Evolutionary conservation across 495 filamentous ascomycete species (phyloP), one percentile per base, ranked within the genome.

Genomic region (Barbatosphaeria neglecta): DNA sequence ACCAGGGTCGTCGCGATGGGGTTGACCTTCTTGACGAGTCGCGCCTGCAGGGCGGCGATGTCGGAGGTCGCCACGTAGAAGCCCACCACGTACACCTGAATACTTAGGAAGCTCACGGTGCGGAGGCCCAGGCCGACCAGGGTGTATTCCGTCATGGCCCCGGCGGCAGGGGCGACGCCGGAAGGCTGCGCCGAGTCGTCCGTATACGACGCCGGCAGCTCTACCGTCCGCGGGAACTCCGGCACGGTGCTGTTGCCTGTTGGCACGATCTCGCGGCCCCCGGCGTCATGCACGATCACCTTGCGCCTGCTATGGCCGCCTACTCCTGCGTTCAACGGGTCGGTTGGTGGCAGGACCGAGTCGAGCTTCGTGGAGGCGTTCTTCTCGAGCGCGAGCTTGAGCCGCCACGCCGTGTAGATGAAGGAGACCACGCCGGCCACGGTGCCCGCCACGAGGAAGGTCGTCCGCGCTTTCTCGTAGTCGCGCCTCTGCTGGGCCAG

Each of bases 71-170:
- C 84, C 22, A 95, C 72, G 64, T 98, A 98, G 50, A 92, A 68
- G 6, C 92, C 92, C 0, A 94, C 84, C 15, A 95, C 84, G 68
- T 98, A 98, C 46, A 98, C 92, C 60, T 94, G 81, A 22, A 98
- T 85, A n/a, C 77, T 66, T 37, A 98, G 61, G 58, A 96, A 94
- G 31, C 82, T 88, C 17, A 98, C 92, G 7, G 83, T 90, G 44
- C 92, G 78, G 43, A 90, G 77, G 8, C 92, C 92, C 33, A 95
- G 69, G 0, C 92, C 92, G 6, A 96, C 71, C 0, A 96, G 75
- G 22, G 86, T 86, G 61, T 95, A 96, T 50, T 93, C 86, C 22
- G 69, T 63, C 10, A 44, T 47, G 16, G 33, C 35, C 22, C 35
- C 62, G 3, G 64, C 24, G 39, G 54, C 51, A 22, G 53, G 8